phyloP scores from a whole-genome alignment of 140 eudicot species.

The Flaveria floridana region DNA sequence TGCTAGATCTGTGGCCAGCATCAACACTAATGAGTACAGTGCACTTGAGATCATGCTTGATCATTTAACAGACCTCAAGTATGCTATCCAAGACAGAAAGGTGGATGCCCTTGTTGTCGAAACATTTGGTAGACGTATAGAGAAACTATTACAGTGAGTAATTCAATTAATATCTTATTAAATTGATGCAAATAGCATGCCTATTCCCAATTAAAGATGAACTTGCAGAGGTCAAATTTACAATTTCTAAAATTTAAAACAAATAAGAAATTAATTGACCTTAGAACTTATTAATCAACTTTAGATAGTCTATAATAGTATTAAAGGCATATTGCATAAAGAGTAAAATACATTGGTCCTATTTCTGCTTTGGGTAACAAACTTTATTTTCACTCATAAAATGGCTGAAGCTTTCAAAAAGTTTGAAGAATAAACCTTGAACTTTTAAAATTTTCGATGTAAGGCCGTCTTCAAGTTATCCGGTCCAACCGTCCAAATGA shows the following conservation, averaged over 20 bases:
- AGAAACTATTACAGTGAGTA: conserved; percentile 91
- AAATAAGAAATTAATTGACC: background rate
- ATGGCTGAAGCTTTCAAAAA: background rate
- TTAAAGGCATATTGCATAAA: background rate
- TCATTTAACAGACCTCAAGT: conserved; percentile 78
- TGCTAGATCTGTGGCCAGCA: conserved; percentile 70
- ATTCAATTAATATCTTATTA: conserved; percentile 10
- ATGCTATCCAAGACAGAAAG: conserved; percentile 90
- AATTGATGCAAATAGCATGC: conserved; percentile 1
- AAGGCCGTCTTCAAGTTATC: background rate
- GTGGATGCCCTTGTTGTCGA: conserved; percentile 99
- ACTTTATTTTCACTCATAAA: background rate
- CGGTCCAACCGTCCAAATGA: background rate
- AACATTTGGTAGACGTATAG: conserved; percentile 98
- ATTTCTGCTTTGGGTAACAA: background rate
- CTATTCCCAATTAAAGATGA: conserved; percentile 17
- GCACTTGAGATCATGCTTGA: conserved; percentile 79
- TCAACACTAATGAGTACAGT: conserved; percentile 73
- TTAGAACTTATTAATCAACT: background rate
- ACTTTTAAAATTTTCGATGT: background rate
- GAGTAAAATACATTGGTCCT: background rate
- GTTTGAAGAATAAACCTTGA: background rate
- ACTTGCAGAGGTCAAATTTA: conserved; percentile 6
- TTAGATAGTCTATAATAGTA: conserved; percentile 2
- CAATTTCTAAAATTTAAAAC: background rate